Base-by-base conservation (phyloP, 164 flowering plant genomes). In the Brasenia schreberi region DNA sequence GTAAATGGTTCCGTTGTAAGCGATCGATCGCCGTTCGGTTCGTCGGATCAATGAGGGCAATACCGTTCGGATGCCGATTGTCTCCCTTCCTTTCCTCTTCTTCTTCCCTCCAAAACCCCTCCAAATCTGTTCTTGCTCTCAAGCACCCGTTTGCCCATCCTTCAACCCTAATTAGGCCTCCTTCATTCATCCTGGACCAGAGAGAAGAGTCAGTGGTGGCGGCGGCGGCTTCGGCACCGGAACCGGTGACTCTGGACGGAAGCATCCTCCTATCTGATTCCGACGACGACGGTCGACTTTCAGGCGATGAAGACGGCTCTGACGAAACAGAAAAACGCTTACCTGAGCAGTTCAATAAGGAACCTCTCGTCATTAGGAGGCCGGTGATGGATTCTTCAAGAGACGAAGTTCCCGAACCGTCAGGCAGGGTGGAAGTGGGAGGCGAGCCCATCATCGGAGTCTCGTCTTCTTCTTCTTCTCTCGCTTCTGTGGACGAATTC, bases 291-390 rank as follows among this genome's bases (percentile, higher is more conserved):
- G 62, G n/a, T 59, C n/a, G 59, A 10, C 65, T 64, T 16, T 64
- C 76, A 19, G 72, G 59, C 33, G 43, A 14, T 7, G 52, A 63
- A 33, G 53, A 65, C 18, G 68, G 60, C 4, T 62, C 60, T 5
- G 60, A 62, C 0, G 56, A 74, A 52, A 19, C 64, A 61, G 66
- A 61, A 12, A 69, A 67, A 49, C 10, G 56, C 56, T 49, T 14
- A 9, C 10, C 9, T 49, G 56, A 49, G 16, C 56, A 14, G 56
- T 9, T 14, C 12, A 49, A 9, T 0, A 49, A 49, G 63, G 63
- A 61, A 9, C 42, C 81, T 17, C 82, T 87, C 9, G 70, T 75
- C 7, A 84, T 87, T 70, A 88, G 96, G 43, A 78, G 90, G 64
- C 96, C 98, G 23, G 74, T 72, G 7, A 76, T 73, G 82, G 94